A percentile compares a stretch with the other conserved stretches of the same genome.
Conservation (phyloP, 31 red algal species). For the Odonthalia washingtoniensis region DNA sequence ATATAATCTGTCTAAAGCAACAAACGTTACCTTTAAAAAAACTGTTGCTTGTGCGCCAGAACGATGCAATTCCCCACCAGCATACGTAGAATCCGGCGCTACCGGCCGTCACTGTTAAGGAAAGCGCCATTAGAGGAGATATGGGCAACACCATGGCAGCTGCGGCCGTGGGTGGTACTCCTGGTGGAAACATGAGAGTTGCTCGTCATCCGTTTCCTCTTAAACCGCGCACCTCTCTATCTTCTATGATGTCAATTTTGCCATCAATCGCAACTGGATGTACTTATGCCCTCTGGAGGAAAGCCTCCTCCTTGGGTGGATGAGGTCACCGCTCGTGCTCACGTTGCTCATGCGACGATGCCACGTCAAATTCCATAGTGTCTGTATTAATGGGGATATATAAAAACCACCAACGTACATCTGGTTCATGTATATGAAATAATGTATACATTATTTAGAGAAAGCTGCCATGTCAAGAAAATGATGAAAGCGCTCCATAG, state of each 20-base stretch:
- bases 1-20: too few species aligned
- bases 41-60: too few species aligned
- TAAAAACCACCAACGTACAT: slow-evolving; percentile 59
- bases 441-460: slow-evolving; percentile 33
- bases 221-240: neutral
- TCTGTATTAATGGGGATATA: slow-evolving; percentile 50
- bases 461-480: slow-evolving; percentile 50
- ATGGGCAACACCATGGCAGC: neutral
- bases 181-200: neutral
- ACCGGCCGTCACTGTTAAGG: neutral
- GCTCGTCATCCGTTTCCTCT: slow-evolving; percentile 1
- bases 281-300: slow-evolving; percentile 63
- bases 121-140: neutral
- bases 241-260: neutral
- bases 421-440: slow-evolving; percentile 15
- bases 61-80: too few species aligned
- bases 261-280: too few species aligned
- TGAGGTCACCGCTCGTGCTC: slow-evolving; percentile 70
- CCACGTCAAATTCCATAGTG: slow-evolving; percentile 16
- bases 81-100: too few species aligned
- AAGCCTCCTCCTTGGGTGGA: slow-evolving; percentile 76
- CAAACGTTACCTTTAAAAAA: too few species aligned
- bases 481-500: slow-evolving; percentile 49
- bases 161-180: neutral
- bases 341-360: slow-evolving; percentile 55